Conservation (phyloP, 1,284 basidiomycete genomes). For the Ganoderma lingzhi region DNA sequence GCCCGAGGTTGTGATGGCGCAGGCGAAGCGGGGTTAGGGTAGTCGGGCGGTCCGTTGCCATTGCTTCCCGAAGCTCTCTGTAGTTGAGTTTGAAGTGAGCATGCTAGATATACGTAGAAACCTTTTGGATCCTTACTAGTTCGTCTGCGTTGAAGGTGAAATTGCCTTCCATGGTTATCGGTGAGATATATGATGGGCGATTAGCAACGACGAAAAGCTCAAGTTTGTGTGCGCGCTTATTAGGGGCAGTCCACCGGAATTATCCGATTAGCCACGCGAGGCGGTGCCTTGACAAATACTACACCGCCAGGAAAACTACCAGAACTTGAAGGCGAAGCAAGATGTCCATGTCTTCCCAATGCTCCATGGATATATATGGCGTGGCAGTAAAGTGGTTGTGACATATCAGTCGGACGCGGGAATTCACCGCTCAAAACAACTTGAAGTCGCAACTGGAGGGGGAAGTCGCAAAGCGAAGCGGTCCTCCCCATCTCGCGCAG, state of each 20-base stretch:
- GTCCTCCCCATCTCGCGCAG: no score
- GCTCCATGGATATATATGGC: no score
- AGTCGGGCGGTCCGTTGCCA: neutral
- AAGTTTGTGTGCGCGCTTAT: neutral
- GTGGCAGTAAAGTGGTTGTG: no score
- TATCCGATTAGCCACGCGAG: neutral
- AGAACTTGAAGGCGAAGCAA: no score
- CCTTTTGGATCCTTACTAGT: neutral
- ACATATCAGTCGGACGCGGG: no score
- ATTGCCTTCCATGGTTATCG: neutral
- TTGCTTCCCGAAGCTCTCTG: neutral
- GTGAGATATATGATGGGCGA: neutral
- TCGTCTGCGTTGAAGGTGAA: neutral
- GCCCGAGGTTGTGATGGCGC: neutral
- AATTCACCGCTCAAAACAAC: no score
- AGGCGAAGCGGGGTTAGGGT: no score
- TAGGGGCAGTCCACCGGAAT: no score
- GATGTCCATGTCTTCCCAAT: no score
- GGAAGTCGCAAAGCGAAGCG: no score
- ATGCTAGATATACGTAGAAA: neutral
- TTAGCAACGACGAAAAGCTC: neutral
- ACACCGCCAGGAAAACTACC: no score
- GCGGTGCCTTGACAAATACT: neutral
- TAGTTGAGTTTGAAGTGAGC: neutral
- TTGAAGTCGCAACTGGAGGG: no score